Conservation (phyloP, 2,329 filamentous ascomycete species). For the Aureobasidium subglaciale region DNA sequence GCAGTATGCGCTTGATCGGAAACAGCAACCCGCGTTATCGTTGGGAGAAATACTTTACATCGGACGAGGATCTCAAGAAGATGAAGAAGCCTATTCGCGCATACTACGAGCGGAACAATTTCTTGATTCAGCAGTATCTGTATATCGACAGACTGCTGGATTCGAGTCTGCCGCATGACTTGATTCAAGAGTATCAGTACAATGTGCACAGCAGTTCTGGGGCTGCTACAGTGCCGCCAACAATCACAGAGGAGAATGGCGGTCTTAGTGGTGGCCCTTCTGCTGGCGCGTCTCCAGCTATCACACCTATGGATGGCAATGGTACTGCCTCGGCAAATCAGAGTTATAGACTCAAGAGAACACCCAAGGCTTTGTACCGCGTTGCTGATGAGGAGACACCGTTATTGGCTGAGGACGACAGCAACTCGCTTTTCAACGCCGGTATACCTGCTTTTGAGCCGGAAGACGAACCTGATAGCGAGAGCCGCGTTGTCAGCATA, state of each 20-base stretch:
- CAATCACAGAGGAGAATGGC: conserved; percentile 61
- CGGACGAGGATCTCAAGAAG: conserved; percentile 61
- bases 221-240: conserved; percentile 49
- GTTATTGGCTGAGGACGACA: conserved; percentile 46
- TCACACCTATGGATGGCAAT: conserved; percentile 9
- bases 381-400: conserved; percentile 60
- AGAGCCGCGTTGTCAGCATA: conserved; percentile 68
- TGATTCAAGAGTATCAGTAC: conserved; percentile 82
- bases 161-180: conserved; percentile 82
- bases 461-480: conserved; percentile 65
- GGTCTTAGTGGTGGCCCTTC: conserved; percentile 20
- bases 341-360: conserved; percentile 58
- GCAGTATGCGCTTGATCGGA: conserved; percentile 80
- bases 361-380: conserved; percentile 80
- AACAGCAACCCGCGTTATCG: conserved; percentile 78
- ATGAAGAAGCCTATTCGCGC: conserved; percentile 70
- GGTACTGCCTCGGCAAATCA: conserved; percentile 19
- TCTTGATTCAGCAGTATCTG: conserved; percentile 81
- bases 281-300: conserved; percentile 44
- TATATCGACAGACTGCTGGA: conserved; percentile 89
- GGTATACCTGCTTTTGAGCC: conserved; percentile 60
- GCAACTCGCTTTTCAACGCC: conserved; percentile 30
- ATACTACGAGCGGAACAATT: conserved; percentile 88
- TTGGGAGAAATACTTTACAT: conserved; percentile 82
- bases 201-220: conserved; percentile 33